These are phyloP conservation scores for Xylaria sp. DNA, from an alignment of 2,329 filamentous ascomycete genomes.

Conservation along the genomic window DNA sequence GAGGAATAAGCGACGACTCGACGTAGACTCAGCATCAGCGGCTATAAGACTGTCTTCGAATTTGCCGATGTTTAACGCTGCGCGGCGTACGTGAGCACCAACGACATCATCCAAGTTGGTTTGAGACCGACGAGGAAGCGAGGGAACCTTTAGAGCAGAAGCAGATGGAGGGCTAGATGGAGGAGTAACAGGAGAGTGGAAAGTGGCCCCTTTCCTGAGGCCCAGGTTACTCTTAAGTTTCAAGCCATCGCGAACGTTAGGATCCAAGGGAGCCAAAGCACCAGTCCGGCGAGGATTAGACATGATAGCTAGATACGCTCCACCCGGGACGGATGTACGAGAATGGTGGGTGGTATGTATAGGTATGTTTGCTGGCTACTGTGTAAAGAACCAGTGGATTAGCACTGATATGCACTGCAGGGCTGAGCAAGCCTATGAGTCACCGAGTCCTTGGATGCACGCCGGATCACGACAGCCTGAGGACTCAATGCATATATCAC, in stretches of 20 bases:
- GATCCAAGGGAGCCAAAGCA: conserved; percentile 56
- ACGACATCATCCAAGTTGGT: conserved; percentile 78
- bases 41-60: conserved; percentile 72
- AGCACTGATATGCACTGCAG: conserved; percentile 48
- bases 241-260: conserved; percentile 56
- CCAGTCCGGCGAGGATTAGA: conserved; percentile 60
- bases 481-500: conserved; percentile 43
- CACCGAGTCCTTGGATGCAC: conserved; percentile 46
- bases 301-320: conserved; percentile 54
- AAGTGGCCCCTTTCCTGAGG: conserved; percentile 78
- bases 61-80: conserved; percentile 72
- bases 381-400: conserved; percentile 46
- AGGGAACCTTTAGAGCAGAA: conserved; percentile 60
- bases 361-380: conserved; percentile 43
- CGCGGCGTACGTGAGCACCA: conserved; percentile 75
- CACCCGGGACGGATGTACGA: conserved; percentile 42
- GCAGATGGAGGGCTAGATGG: conserved; percentile 52
- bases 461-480: conserved; percentile 45
- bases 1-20: conserved; percentile 57
- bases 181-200: conserved; percentile 63
- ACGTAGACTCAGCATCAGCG: conserved; percentile 54
- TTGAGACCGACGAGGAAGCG: conserved; percentile 73
- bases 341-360: conserved; percentile 27
- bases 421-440: conserved; percentile 49
- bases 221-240: conserved; percentile 65